Evolutionary conservation across 2,329 filamentous ascomycete species (phyloP).

Genomic region (Plenodomus lindquistii): DNA sequence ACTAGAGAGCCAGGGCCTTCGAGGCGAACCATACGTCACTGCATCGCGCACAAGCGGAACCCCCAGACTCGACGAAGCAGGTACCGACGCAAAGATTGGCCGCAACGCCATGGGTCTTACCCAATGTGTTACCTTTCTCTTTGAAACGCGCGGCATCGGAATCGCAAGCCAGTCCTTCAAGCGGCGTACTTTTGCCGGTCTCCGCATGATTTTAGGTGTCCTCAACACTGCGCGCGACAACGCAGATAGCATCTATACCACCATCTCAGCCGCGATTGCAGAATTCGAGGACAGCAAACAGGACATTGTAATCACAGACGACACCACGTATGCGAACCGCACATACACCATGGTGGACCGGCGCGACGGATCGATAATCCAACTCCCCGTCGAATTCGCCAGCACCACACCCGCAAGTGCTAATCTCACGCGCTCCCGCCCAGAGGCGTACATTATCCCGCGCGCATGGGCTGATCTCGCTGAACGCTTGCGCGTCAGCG

Average conservation of each 20-base stretch:
- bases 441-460: constrained; percentile 43
- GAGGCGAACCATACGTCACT: constrained; percentile 43
- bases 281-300: constrained; percentile 29
- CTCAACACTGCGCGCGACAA: constrained; percentile 40
- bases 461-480: constrained; percentile 42
- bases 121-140: constrained; percentile 42
- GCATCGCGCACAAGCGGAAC: constrained; percentile 23
- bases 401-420: constrained; percentile 40
- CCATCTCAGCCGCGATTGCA: constrained; percentile 33
- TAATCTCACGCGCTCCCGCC: constrained; percentile 39
- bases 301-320: constrained; percentile 40
- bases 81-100: constrained; percentile 43
- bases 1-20: constrained; percentile 29
- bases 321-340: constrained; percentile 26
- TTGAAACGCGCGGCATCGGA: constrained; percentile 42
- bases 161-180: constrained; percentile 42
- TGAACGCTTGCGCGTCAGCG: constrained; percentile 36
- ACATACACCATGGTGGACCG: constrained; percentile 43
- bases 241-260: constrained; percentile 26
- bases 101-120: constrained; percentile 44
- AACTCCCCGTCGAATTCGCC: constrained; percentile 40
- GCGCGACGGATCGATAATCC: constrained; percentile 34
- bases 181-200: constrained; percentile 35
- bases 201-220: constrained; percentile 41
- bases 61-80: constrained; percentile 37